Evolutionary conservation across 1,284 basidiomycete species (phyloP).

Genomic region (Stygiomarasmius scandens): DNA sequence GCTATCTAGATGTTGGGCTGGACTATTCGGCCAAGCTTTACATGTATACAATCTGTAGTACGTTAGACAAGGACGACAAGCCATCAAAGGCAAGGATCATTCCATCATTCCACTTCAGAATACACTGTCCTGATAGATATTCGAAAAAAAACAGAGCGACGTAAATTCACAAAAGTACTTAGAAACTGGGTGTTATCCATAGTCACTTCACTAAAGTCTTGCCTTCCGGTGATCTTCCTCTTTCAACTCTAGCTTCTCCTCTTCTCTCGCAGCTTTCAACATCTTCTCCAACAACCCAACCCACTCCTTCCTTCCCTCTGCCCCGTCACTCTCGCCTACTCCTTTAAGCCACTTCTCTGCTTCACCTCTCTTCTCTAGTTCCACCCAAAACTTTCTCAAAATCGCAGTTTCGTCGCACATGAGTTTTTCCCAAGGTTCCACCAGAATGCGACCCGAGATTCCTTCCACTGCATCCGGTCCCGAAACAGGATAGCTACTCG

Average conservation of each 20-base stretch:
- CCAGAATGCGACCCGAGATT: constrained; percentile 33
- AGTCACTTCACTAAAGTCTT: not conserved
- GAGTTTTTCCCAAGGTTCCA: constrained; percentile 59
- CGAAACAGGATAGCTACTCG: constrained; percentile 15
- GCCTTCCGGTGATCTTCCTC: not conserved
- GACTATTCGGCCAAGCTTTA: no score
- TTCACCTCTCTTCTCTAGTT: constrained; percentile 55
- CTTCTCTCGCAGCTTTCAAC: constrained; percentile 39
- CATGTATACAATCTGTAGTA: no score
- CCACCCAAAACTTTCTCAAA: constrained; percentile 60
- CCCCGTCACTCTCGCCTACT: constrained; percentile 47
- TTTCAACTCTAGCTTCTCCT: not conserved
- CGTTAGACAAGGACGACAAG: no score
- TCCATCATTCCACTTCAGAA: no score
- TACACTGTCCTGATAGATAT: no score
- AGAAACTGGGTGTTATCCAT: no score
- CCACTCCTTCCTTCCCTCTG: constrained; percentile 59
- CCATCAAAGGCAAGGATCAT: no score
- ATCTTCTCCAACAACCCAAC: constrained; percentile 56
- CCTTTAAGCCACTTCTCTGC: constrained; percentile 61
- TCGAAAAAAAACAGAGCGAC: no score
- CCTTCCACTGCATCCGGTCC: constrained; percentile 22
- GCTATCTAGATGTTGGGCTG: no score
- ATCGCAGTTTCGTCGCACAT: constrained; percentile 53
- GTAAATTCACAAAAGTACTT: no score